These are phyloP conservation scores for Candida cerambycidarum DNA, from an alignment of 805 yeast species.

Conservation along the genomic window DNA sequence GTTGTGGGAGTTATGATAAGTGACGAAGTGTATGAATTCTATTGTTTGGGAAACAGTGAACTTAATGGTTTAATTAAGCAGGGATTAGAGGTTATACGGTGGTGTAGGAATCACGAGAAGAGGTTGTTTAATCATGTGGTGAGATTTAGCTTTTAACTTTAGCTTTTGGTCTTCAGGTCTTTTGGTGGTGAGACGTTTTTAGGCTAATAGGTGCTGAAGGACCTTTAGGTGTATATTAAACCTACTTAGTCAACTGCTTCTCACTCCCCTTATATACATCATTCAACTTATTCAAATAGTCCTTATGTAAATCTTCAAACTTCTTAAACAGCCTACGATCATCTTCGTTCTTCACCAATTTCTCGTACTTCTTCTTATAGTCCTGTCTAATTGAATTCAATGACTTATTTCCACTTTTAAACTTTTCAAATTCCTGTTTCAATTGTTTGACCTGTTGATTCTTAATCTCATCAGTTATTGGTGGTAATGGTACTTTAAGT, in stretches of 20 bases:
- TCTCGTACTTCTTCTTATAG: conserved; percentile 58
- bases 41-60: conserved; percentile 44
- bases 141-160: conserved; percentile 12
- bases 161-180: too few relatives aligned
- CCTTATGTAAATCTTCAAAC: conserved; percentile 70
- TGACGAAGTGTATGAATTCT: conserved; percentile 34
- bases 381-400: conserved; percentile 42
- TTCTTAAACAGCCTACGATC: conserved; percentile 53
- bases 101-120: conserved; percentile 74
- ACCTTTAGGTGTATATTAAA: too few relatives aligned
- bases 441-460: conserved; percentile 55
- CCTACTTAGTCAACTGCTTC: conserved; percentile 41
- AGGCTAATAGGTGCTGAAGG: too few relatives aligned
- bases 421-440: conserved; percentile 66
- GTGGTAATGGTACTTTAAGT: conserved; percentile 72
- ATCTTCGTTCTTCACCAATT: conserved; percentile 58
- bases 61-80: conserved; percentile 59
- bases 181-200: too few relatives aligned
- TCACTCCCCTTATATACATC: conserved; percentile 59
- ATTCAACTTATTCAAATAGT: conserved; percentile 56
- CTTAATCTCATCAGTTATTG: conserved; percentile 68
- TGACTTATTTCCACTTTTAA: conserved; percentile 55
- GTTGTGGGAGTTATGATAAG: conserved; percentile 39
- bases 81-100: conserved; percentile 62
- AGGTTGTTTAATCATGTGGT: conserved; percentile 66